Conservation (phyloP, 768 basidiomycete species). For the Cubamyces sp. region DNA sequence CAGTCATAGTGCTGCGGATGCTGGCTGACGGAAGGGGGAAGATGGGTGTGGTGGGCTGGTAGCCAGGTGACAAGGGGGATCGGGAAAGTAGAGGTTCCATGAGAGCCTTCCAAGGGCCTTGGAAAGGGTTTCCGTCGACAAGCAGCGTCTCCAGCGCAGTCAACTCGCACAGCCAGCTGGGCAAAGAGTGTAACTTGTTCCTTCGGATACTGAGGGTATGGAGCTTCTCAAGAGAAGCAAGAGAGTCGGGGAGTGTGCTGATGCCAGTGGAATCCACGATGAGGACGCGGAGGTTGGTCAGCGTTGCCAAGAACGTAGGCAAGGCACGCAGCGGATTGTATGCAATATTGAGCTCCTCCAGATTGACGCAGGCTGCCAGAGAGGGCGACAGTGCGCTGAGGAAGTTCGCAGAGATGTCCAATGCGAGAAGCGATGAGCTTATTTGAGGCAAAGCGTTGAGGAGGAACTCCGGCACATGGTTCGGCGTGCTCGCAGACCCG, state of each 20-base stretch:
- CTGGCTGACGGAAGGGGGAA: conserved; percentile 55
- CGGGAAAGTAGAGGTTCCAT: conserved; percentile 82
- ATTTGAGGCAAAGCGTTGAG: conserved; percentile 72
- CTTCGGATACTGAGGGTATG: conserved; percentile 89
- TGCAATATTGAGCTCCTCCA: conserved; percentile 94
- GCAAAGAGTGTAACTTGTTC: conserved; percentile 86
- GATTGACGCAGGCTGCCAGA: conserved; percentile 74
- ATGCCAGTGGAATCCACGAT: conserved; percentile 93
- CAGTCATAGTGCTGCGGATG: conserved; percentile 48
- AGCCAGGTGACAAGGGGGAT: conserved; percentile 59
- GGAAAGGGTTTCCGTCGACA: conserved; percentile 96
- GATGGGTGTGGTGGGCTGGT: conserved; percentile 68
- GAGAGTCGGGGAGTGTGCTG: conserved; percentile 69
- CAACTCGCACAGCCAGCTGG: conserved; percentile 95
- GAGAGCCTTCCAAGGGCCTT: conserved; percentile 89
- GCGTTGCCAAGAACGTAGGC: conserved; percentile 83
- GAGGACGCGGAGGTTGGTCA: conserved; percentile 80
- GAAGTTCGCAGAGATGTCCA: conserved; percentile 92
- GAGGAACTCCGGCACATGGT: conserved; percentile 77
- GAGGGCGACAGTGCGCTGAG: conserved; percentile 82
- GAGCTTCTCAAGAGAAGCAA: conserved; percentile 74
- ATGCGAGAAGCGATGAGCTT: conserved; percentile 77
- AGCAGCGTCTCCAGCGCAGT: conserved; percentile 81
- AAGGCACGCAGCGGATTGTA: conserved; percentile 90
- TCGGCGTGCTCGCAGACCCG: conserved; percentile 77